phyloP scores from a whole-genome alignment of 768 basidiomycete species.

The Psilocybe subaeruginosa region DNA sequence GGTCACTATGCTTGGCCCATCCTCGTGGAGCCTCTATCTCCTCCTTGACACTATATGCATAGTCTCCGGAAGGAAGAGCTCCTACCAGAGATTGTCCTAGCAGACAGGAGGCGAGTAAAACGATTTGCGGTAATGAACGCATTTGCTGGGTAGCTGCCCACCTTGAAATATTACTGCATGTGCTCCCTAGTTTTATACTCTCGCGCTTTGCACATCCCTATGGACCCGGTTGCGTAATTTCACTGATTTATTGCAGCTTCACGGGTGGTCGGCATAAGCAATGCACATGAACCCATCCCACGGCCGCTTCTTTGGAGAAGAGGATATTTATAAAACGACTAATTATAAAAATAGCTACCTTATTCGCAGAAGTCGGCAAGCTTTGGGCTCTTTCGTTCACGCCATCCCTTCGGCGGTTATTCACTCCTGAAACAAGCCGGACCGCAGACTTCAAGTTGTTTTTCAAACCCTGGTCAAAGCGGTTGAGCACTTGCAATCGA shows the following conservation, averaged over 20 bases:
- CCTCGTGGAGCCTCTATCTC: constrained; percentile 41
- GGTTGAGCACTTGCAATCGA: no score
- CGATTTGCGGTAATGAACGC: constrained; percentile 17
- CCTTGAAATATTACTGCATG: not conserved
- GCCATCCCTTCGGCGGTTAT: not conserved
- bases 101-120: constrained; percentile 17
- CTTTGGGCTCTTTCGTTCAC: not conserved
- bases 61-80: constrained; percentile 24
- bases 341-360: not conserved
- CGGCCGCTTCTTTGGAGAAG: constrained; percentile 7
- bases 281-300: constrained; percentile 14
- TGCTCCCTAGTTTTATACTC: not conserved
- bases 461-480: no score
- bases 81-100: constrained; percentile 21
- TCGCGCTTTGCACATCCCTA: not conserved
- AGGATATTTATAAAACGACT: not conserved
- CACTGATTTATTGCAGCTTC: not conserved
- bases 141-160: constrained; percentile 8
- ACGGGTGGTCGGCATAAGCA: not conserved
- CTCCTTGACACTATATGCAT: constrained; percentile 35
- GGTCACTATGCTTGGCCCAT: constrained; percentile 50
- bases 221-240: constrained; percentile 8
- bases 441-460: no score
- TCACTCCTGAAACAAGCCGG: no score
- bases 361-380: not conserved